Evolutionary conservation across 306 rosid genomes (phyloP).

Genomic region (Gynostemma pentaphyllum): DNA sequence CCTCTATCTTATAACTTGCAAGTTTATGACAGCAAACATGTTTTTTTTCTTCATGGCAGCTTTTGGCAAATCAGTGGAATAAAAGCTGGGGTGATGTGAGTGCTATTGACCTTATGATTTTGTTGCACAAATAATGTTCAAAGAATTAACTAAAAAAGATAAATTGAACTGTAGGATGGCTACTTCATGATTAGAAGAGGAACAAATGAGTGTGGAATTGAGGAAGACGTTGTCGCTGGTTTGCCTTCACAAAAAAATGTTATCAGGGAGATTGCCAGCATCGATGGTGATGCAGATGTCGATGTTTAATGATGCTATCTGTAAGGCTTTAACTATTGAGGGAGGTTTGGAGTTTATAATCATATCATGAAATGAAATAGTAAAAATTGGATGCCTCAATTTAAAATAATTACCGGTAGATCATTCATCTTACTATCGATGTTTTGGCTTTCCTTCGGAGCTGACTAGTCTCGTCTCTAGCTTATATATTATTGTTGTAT

Average conservation of each 20-base stretch:
- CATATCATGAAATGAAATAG: too few species aligned
- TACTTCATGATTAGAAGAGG: constrained; percentile 91
- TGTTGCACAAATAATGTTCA: neutral
- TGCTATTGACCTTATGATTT: constrained; percentile 14
- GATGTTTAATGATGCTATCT: neutral
- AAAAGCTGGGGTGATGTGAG: constrained; percentile 94
- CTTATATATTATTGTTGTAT: too few species aligned
- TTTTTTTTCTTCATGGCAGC: constrained; percentile 39
- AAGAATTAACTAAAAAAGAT: neutral
- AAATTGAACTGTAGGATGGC: constrained; percentile 58
- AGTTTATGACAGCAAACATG: constrained; percentile 1
- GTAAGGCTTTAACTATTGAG: too few species aligned
- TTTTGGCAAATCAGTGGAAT: constrained; percentile 95
- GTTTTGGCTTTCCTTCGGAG: too few species aligned
- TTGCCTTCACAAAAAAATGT: constrained; percentile 66
- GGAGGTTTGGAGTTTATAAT: too few species aligned
- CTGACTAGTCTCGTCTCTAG: too few species aligned
- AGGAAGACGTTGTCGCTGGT: constrained; percentile 71
- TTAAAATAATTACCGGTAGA: too few species aligned
- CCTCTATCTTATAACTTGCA: constrained; percentile 10
- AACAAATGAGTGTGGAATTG: constrained; percentile 85
- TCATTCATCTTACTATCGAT: too few species aligned
- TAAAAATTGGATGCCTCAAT: too few species aligned
- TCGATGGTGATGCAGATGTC: constrained; percentile 21
- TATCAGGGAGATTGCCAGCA: constrained; percentile 27